phyloP scores from a whole-genome alignment of 345 rosid genomes.

The Bruguiera parviflora region DNA sequence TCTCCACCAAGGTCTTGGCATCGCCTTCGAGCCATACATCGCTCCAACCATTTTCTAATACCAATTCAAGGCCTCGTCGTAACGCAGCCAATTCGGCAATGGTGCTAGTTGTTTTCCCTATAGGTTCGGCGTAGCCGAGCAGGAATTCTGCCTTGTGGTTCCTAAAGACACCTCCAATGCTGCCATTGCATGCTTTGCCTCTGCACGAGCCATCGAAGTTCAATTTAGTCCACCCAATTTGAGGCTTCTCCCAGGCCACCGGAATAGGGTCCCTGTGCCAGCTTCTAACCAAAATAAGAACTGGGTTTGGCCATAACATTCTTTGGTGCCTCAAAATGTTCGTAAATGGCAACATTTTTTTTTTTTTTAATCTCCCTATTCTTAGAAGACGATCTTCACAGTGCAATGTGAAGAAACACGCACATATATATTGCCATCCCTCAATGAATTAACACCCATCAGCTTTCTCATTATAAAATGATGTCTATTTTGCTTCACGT shows the following conservation, averaged over 20 bases:
- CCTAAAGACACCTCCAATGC: constrained; percentile 83
- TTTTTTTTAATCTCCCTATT: not conserved
- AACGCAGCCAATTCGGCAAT: constrained; percentile 69
- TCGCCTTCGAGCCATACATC: constrained; percentile 87
- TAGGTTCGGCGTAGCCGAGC: constrained; percentile 76
- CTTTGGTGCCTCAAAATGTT: constrained; percentile 37
- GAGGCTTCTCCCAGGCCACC: constrained; percentile 72
- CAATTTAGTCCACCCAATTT: constrained; percentile 69
- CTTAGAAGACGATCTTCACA: not conserved
- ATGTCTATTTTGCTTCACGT: constrained; percentile 1
- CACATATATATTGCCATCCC: not conserved
- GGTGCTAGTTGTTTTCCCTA: constrained; percentile 63
- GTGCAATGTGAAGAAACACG: not conserved
- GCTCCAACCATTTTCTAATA: constrained; percentile 68
- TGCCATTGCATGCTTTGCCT: constrained; percentile 47
- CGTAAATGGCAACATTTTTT: constrained; percentile 32
- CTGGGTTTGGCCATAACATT: constrained; percentile 23
- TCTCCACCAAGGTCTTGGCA: constrained; percentile 57
- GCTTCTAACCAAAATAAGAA: constrained; percentile 32
- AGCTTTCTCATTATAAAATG: not conserved
- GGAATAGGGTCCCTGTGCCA: constrained; percentile 50
- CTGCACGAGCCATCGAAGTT: constrained; percentile 78
- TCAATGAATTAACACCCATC: not conserved
- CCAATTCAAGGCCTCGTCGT: constrained; percentile 68
- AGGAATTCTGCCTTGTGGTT: constrained; percentile 74